Conservation (phyloP, 345 rosid genomes). For the Jatropha curcas region DNA sequence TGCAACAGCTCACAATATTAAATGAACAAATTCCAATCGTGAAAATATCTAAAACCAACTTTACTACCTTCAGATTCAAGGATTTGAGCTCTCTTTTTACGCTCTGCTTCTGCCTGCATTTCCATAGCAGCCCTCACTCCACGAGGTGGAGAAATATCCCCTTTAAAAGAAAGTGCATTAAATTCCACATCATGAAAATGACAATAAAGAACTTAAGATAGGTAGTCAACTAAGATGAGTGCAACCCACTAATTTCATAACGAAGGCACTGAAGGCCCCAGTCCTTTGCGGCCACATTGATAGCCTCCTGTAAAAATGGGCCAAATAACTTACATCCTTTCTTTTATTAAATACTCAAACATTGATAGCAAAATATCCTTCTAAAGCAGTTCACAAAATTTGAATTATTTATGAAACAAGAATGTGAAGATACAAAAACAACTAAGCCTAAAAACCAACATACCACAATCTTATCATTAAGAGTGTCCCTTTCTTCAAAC, state of each 20-base stretch:
- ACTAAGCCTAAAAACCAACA: slow-evolving; percentile 17
- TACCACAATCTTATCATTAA: slow-evolving; percentile 94
- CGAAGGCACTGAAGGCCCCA: slow-evolving; percentile 98
- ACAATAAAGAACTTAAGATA: background rate
- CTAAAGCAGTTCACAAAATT: background rate
- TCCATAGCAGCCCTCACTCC: slow-evolving; percentile 97
- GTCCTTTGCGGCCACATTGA: slow-evolving; percentile 84
- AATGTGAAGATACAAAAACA: too few species aligned
- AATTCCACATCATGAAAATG: background rate
- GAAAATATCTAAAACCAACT: background rate
- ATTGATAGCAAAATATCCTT: background rate
- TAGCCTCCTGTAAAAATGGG: slow-evolving; percentile 61
- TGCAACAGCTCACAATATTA: background rate
- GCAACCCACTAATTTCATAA: slow-evolving; percentile 82
- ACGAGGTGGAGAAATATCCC: slow-evolving; percentile 95
- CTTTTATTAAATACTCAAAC: background rate
- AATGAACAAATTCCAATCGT: background rate
- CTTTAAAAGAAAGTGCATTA: slow-evolving; percentile 38
- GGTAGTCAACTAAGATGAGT: background rate
- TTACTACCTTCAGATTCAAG: slow-evolving; percentile 77
- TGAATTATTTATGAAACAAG: background rate
- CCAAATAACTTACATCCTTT: slow-evolving; percentile 1
- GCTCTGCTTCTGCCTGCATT: slow-evolving; percentile 99
- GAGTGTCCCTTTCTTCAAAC: slow-evolving; percentile 90
- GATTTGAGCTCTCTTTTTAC: slow-evolving; percentile 87